Evolutionary conservation across 306 rosid species (phyloP).

Genomic region (Myrica gale): DNA sequence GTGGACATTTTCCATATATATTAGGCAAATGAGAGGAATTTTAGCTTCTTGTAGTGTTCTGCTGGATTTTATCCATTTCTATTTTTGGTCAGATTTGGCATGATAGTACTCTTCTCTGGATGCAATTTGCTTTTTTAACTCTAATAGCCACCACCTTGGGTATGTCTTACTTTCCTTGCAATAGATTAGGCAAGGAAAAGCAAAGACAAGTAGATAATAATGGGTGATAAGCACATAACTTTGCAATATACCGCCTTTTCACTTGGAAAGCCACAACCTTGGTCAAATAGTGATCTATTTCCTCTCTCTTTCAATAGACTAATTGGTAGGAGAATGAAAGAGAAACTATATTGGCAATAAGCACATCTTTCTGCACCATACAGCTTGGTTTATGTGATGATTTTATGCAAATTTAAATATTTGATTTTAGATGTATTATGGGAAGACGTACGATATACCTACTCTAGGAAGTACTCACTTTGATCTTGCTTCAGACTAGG

Average conservation of each 20-base stretch:
- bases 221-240: neutral
- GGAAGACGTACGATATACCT: neutral
- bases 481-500: neutral
- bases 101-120: neutral
- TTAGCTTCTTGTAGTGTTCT: neutral
- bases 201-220: neutral
- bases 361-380: too few species aligned
- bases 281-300: too few species aligned
- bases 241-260: neutral
- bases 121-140: neutral
- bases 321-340: too few species aligned
- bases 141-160: neutral
- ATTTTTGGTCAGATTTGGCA: neutral
- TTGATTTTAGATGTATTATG: too few species aligned
- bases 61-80: neutral
- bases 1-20: conserved; percentile 26
- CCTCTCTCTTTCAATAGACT: too few species aligned
- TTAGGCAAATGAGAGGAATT: conserved; percentile 14
- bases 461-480: neutral
- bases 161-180: neutral
- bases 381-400: neutral
- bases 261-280: too few species aligned
- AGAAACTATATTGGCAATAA: too few species aligned
- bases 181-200: neutral
- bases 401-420: neutral